phyloP scores from a whole-genome alignment of 2,329 filamentous ascomycete genomes.

The Intubia oerlemansii region DNA sequence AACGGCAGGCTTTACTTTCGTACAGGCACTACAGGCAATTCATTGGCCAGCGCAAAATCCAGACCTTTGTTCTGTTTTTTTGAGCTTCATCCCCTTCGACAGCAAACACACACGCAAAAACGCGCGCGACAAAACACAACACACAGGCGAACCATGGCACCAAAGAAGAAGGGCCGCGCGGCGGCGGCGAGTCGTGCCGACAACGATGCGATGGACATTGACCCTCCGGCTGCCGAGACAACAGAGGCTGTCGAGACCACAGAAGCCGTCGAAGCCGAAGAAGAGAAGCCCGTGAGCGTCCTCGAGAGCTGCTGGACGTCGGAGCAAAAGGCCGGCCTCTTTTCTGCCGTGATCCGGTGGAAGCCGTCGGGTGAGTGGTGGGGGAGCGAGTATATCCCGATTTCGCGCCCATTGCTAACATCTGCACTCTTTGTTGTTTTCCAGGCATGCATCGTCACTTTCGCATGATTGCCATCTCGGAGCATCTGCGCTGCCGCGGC shows the following conservation, averaged over 20 bases:
- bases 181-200: slow-evolving; percentile 23
- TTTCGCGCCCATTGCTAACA: slow-evolving; percentile 1
- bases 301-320: slow-evolving; percentile 78
- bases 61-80: too few relatives aligned
- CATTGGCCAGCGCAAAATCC: too few relatives aligned
- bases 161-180: slow-evolving; percentile 41
- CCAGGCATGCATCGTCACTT: slow-evolving; percentile 80
- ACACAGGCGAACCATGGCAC: slow-evolving; percentile 32
- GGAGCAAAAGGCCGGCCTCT: slow-evolving; percentile 79
- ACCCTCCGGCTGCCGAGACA: slow-evolving; percentile 33
- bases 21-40: too few relatives aligned
- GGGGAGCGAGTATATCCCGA: too few relatives aligned
- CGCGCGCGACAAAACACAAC: not conserved
- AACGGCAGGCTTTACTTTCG: too few relatives aligned
- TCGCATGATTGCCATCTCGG: slow-evolving; percentile 68
- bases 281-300: too few relatives aligned
- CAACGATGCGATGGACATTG: slow-evolving; percentile 39
- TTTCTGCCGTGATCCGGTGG: slow-evolving; percentile 83
- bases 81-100: too few relatives aligned
- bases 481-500: slow-evolving; percentile 61
- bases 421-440: too few relatives aligned
- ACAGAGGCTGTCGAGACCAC: too few relatives aligned
- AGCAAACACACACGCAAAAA: too few relatives aligned
- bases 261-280: too few relatives aligned
- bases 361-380: slow-evolving; percentile 64